These are phyloP conservation scores for Leucoagaricus sp. DNA, from an alignment of 1,284 basidiomycete genomes.

Conservation along the genomic window DNA sequence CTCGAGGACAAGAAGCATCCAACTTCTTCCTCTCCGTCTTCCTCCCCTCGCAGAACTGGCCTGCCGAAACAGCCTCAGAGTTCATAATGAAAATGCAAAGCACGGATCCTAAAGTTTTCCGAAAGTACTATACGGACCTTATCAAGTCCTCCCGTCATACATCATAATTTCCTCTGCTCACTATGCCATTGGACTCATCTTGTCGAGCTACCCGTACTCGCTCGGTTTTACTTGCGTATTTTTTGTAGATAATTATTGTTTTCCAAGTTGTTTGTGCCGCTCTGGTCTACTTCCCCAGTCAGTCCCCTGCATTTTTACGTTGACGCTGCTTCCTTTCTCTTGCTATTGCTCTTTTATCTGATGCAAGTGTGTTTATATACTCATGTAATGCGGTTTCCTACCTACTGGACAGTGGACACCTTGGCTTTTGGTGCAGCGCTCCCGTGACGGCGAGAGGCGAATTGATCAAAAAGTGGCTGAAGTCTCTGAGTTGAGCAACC, in stretches of 20 bases:
- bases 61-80: conserved; percentile 74
- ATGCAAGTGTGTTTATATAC: conserved; percentile 1
- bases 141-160: conserved; percentile 67
- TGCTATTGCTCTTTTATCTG: not conserved
- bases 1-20: conserved; percentile 83
- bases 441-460: too few relatives aligned
- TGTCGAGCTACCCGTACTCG: too few relatives aligned
- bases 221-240: conserved; percentile 23
- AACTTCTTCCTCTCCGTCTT: conserved; percentile 82
- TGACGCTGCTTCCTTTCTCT: not conserved
- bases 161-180: conserved; percentile 41
- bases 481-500: too few relatives aligned
- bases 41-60: conserved; percentile 89
- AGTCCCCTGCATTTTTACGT: conserved; percentile 6
- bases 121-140: conserved; percentile 89
- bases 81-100: conserved; percentile 79
- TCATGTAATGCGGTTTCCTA: not conserved
- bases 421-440: too few relatives aligned
- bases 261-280: not conserved
- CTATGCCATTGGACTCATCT: not conserved
- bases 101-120: conserved; percentile 81
- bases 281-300: not conserved
- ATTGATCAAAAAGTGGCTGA: too few relatives aligned
- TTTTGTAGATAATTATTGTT: conserved; percentile 5
- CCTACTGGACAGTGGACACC: not conserved